phyloP scores from a whole-genome alignment of 2,329 filamentous ascomycete species.

The Fusarium pseudonygamai region DNA sequence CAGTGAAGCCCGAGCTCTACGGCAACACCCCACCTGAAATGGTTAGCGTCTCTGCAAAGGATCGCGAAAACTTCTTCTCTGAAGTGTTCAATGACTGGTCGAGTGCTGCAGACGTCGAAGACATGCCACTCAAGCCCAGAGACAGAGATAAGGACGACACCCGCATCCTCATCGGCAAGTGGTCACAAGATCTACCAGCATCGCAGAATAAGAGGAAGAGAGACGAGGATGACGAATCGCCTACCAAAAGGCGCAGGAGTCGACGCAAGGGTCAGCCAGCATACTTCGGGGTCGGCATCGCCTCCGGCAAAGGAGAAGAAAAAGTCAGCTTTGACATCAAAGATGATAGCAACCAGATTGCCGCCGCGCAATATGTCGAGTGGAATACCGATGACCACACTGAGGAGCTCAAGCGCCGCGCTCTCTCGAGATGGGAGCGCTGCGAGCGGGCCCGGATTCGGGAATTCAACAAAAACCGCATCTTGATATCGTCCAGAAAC shows the following conservation, averaged over 20 bases:
- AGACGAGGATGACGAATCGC: not conserved
- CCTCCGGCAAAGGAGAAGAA: not conserved
- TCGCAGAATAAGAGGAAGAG: not conserved
- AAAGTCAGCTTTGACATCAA: not conserved
- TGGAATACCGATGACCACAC: not conserved
- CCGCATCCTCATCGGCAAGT: not conserved
- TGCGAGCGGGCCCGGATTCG: not conserved
- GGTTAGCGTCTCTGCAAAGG: not conserved
- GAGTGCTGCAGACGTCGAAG: rapidly evolving
- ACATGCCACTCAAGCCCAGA: not conserved
- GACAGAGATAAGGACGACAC: rapidly evolving
- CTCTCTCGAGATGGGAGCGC: not conserved
- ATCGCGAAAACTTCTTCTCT: too few relatives aligned
- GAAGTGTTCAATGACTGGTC: rapidly evolving
- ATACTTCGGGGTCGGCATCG: not conserved
- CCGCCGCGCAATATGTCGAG: not conserved
- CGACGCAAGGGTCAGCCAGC: not conserved
- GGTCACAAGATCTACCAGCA: not conserved
- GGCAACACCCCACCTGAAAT: rapidly evolving
- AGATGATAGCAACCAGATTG: not conserved
- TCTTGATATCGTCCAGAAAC: not conserved
- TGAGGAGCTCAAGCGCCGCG: not conserved
- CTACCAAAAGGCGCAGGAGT: not conserved
- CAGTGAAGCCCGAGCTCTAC: rapidly evolving
- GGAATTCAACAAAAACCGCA: not conserved